phyloP scores from a whole-genome alignment of 2,329 filamentous ascomycete genomes.

The Didymella lethalis region DNA sequence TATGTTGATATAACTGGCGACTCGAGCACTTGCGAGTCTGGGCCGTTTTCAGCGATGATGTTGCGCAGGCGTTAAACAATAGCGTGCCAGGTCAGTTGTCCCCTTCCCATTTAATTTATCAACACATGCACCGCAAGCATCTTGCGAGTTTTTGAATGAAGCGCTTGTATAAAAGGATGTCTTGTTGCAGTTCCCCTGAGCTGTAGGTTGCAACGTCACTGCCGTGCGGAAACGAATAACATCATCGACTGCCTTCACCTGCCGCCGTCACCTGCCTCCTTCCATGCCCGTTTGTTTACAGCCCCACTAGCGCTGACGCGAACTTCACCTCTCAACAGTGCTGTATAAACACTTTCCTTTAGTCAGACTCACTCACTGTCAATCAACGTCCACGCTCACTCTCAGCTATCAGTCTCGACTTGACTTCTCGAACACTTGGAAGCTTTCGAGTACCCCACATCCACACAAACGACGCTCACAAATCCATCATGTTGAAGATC shows the following conservation, averaged over 20 bases:
- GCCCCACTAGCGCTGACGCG: background rate
- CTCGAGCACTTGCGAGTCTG: background rate
- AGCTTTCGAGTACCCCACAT: background rate
- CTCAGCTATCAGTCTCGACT: background rate
- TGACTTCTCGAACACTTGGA: background rate
- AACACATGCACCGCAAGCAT: background rate
- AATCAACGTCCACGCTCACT: conserved; percentile 1
- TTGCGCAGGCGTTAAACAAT: conserved; percentile 4
- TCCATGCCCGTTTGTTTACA: conserved; percentile 4
- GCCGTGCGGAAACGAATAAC: background rate
- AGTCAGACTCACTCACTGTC: conserved; percentile 4
- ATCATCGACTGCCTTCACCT: conserved; percentile 10
- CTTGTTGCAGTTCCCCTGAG: background rate
- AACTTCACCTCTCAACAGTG: background rate
- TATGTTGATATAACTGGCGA: background rate
- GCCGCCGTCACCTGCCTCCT: conserved; percentile 5
- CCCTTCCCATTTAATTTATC: background rate
- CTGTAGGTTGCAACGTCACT: background rate
- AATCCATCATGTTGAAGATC: conserved; percentile 2
- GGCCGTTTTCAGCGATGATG: background rate
- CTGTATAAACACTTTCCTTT: background rate
- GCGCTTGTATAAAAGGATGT: background rate
- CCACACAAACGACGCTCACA: background rate
- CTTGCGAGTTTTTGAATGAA: background rate
- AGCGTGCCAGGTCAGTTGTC: background rate